A percentile compares a stretch with the other conserved stretches of the same genome.
These are phyloP conservation scores for Aspergillus pseudoviridinutans DNA, from an alignment of 2,329 filamentous ascomycete species.

Conservation along the genomic window DNA sequence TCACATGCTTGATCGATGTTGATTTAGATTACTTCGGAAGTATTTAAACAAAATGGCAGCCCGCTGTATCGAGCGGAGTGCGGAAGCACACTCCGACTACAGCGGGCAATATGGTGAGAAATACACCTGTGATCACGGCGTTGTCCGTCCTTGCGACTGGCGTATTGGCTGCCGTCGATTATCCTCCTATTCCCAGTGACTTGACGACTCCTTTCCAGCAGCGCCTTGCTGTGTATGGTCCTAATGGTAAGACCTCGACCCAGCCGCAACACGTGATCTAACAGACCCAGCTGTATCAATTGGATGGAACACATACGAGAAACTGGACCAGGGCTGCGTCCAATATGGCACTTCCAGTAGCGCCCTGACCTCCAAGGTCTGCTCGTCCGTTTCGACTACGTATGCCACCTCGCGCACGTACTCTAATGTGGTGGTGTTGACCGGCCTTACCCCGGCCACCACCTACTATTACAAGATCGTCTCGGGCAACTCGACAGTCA, in stretches of 20 bases:
- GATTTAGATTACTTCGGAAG: background rate
- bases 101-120: background rate
- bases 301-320: conserved; percentile 55
- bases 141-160: conserved; percentile 24
- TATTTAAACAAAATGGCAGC: background rate
- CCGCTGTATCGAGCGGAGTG: background rate
- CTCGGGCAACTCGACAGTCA: conserved; percentile 53
- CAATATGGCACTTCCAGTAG: conserved; percentile 46
- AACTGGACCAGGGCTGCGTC: conserved; percentile 47
- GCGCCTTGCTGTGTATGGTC: conserved; percentile 49
- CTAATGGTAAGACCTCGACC: conserved; percentile 39
- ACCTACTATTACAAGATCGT: conserved; percentile 60
- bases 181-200: conserved; percentile 47
- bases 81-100: background rate
- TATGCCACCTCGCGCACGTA: conserved; percentile 55
- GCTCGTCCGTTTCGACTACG: conserved; percentile 47
- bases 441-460: conserved; percentile 47
- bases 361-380: conserved; percentile 39
- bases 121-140: conserved; percentile 12
- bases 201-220: conserved; percentile 53
- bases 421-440: conserved; percentile 48
- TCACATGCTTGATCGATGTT: background rate
- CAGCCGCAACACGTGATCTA: background rate
- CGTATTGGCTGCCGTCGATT: conserved; percentile 31
- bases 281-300: conserved; percentile 46